These are phyloP conservation scores for Picea sitchensis DNA, from an alignment of 75 land plant species.

Conservation along the genomic window DNA sequence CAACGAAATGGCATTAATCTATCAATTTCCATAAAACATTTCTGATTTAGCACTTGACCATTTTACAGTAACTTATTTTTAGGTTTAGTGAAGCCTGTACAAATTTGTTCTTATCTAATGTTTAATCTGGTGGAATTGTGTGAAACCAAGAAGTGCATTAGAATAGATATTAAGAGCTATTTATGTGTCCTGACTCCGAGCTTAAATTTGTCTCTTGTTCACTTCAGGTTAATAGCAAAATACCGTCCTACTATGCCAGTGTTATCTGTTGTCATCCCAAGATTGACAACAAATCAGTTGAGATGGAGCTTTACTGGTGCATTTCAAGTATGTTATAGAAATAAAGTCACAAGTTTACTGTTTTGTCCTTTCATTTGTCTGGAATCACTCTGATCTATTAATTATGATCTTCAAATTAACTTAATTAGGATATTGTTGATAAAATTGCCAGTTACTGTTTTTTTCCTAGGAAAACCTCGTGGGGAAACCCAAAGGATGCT, in stretches of 20 bases:
- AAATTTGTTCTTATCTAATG: too few species aligned
- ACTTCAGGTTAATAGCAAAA: constrained; percentile 57
- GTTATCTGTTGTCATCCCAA: constrained; percentile 60
- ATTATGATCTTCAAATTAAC: too few species aligned
- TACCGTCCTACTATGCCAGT: constrained; percentile 77
- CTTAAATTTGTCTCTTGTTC: not conserved
- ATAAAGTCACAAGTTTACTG: too few species aligned
- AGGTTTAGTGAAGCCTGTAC: too few species aligned
- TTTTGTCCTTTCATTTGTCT: too few species aligned
- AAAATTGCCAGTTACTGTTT: too few species aligned
- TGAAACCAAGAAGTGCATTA: not conserved
- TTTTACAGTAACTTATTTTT: too few species aligned
- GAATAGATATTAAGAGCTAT: not conserved
- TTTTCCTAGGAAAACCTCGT: too few species aligned
- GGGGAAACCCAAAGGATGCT: too few species aligned
- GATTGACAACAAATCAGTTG: constrained; percentile 36
- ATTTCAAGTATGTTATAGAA: constrained; percentile 25
- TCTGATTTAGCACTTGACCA: too few species aligned
- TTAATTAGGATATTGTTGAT: too few species aligned
- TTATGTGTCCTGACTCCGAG: not conserved
- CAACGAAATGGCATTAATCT: not conserved
- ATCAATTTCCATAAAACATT: not conserved
- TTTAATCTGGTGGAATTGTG: not conserved
- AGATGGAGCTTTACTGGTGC: constrained; percentile 59
- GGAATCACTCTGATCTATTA: too few species aligned